These are phyloP conservation scores for Coemansia sp. DNA, from an alignment of 192 early-diverging fungal genomes.

Conservation along the genomic window DNA sequence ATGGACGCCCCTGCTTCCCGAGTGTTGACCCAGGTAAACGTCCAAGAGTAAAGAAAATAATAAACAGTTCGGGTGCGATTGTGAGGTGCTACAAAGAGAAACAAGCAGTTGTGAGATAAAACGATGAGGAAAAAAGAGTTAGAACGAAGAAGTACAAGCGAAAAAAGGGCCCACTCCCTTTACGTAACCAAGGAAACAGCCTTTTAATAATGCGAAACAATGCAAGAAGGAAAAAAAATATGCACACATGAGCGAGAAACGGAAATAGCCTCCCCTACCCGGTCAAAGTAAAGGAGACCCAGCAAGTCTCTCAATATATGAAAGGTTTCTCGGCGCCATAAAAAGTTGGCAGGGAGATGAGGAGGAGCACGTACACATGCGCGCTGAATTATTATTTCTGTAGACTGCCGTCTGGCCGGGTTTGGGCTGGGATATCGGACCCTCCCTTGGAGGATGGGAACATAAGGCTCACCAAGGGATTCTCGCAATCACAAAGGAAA, in stretches of 20 bases:
- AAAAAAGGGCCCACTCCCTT: neutral
- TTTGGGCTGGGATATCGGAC: slow-evolving; percentile 3
- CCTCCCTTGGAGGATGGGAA: neutral
- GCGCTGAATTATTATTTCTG: slow-evolving; percentile 7
- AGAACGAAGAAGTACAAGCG: neutral
- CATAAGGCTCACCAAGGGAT: neutral
- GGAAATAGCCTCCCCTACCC: slow-evolving; percentile 6
- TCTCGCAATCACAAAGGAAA: neutral
- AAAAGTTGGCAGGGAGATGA: neutral
- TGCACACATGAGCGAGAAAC: slow-evolving; percentile 3
- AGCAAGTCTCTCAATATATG: neutral
- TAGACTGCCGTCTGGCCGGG: neutral
- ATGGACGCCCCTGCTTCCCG: neutral
- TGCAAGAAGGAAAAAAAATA: neutral
- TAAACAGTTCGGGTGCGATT: neutral
- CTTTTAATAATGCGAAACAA: slow-evolving; percentile 2
- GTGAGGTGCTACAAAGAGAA: neutral
- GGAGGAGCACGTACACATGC: slow-evolving; percentile 3
- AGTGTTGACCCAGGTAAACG: neutral
- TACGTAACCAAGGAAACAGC: neutral
- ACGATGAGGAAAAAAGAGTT: neutral
- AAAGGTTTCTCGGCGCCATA: neutral
- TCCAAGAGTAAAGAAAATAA: neutral
- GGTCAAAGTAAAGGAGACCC: slow-evolving; percentile 7
- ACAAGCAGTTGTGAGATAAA: neutral